Evolutionary conservation across 345 rosid species (phyloP), one percentile per base, ranked within the genome.

Genomic region (Populus nigra): DNA sequence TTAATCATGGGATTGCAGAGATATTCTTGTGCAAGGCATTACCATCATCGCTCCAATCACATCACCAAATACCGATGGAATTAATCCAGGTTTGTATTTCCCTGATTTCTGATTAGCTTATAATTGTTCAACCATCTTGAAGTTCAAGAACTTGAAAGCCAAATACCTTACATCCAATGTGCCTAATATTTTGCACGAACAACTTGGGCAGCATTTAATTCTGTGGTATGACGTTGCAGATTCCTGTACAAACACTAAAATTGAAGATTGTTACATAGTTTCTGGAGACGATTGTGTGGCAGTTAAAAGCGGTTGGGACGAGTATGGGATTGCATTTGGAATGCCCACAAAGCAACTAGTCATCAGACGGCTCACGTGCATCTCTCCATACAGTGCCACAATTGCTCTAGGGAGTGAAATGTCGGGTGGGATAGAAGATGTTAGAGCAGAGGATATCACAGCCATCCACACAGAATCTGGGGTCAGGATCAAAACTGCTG

Each of bases 221-320:
- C 7, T 50, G 59, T 50, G 59, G 59, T 5, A 16, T 39, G 17
- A 18, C 20, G 33, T 16, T 55, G 27, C 90, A 94, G 98, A 94
- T 85, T 94, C 98, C 6, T 94, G 98, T 84, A 93, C 97, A 5
- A 94, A 94, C 84, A 84, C 86, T 5, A 89, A 86, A 53, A 94
- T 94, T 67, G 97, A 94, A 78, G 98, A 94, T 85, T 91, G 91
- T 74, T 90, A 91, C 87, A 89, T 93, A 71, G 88, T 93, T 49
- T 94, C 97, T 2, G 98, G 98, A 33, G 98, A 94, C 68, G 98
- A 94, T 35, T 94, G 98, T 79, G 84, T 94, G 81, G 98, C 98
- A 8, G 93, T 94, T 5, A 92, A 92, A 80, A 92, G 97, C 13
- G 97, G 97, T 1, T 92, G 97, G 97, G 97, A 91, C 55, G 93